These are phyloP conservation scores for Sambucus nigra DNA, from an alignment of 129 eudicot species.

Conservation along the genomic window DNA sequence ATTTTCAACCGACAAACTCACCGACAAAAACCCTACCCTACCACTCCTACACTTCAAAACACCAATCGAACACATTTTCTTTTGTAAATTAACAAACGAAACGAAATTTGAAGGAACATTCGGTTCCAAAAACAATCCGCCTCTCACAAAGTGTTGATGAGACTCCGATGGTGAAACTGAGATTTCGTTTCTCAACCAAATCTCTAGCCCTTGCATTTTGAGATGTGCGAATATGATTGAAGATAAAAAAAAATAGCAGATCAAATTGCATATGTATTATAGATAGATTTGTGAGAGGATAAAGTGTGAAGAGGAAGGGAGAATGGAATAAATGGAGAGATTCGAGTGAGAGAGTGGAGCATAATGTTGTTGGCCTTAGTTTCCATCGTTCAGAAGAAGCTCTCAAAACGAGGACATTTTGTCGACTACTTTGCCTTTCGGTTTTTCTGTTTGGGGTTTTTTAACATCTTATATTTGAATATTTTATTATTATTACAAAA, in stretches of 20 bases:
- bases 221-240: too few species aligned
- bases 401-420: too few species aligned
- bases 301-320: too few species aligned
- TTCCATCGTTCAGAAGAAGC: too few species aligned
- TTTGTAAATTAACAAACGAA: constrained; percentile 32
- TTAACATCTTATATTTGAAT: too few species aligned
- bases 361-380: too few species aligned
- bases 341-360: too few species aligned
- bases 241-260: background rate
- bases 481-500: too few species aligned
- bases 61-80: constrained; percentile 5
- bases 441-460: too few species aligned
- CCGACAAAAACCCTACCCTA: constrained; percentile 39
- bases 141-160: constrained; percentile 21
- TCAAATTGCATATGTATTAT: background rate
- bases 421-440: too few species aligned
- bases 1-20: constrained; percentile 27
- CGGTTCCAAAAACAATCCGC: constrained; percentile 66
- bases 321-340: too few species aligned
- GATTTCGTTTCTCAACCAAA: constrained; percentile 22
- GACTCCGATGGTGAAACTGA: constrained; percentile 6
- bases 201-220: constrained; percentile 36
- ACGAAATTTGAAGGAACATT: constrained; percentile 29
- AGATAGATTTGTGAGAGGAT: too few species aligned
- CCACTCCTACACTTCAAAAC: constrained; percentile 13